Percentiles rank a stretch among this genome's conserved stretches.
phyloP scores from a whole-genome alignment of 2,329 filamentous ascomycete species.

The Sporothrix mexicana region DNA sequence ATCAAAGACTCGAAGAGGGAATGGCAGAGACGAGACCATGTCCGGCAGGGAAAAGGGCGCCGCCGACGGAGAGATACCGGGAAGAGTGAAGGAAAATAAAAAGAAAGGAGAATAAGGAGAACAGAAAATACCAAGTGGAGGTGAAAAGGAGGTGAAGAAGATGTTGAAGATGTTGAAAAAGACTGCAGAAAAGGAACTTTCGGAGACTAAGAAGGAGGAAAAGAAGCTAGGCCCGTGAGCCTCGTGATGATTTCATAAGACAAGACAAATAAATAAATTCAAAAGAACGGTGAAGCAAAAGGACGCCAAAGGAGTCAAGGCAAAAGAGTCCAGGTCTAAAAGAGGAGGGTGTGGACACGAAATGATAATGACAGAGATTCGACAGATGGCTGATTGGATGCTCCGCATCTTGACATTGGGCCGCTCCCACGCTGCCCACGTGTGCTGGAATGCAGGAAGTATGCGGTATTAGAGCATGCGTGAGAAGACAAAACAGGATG shows the following conservation, averaged over 20 bases:
- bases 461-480: neutral
- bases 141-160: neutral
- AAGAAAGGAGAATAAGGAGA: neutral
- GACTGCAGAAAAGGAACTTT: neutral
- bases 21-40: neutral
- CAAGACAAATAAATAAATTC: neutral
- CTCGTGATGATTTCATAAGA: too few species aligned
- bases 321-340: neutral
- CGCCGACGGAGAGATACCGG: neutral
- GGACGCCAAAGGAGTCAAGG: neutral
- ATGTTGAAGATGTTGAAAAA: neutral
- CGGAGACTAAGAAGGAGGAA: neutral
- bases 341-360: too few species aligned
- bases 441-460: slow-evolving; percentile 1
- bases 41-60: neutral
- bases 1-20: neutral
- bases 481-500: neutral
- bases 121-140: too few species aligned
- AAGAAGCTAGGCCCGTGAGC: neutral
- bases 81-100: neutral
- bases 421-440: slow-evolving; percentile 19
- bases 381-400: neutral
- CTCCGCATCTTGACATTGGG: too few species aligned
- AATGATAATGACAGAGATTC: neutral
- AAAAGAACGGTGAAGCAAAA: slow-evolving; percentile 21